Base-by-base conservation (phyloP, 2,329 filamentous ascomycete genomes). In the Juglanconis sp. region DNA sequence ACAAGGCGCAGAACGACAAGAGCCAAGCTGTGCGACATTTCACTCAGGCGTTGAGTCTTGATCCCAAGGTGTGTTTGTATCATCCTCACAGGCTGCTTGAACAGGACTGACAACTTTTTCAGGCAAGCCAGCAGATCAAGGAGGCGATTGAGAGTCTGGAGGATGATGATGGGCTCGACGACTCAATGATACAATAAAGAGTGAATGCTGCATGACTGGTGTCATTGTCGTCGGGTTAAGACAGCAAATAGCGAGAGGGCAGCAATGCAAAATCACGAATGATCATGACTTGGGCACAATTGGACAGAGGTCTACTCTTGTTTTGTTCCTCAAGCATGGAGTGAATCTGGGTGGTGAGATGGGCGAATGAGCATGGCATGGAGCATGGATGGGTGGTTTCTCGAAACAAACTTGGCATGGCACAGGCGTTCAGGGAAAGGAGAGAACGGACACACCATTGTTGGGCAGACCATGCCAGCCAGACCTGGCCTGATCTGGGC, bases 61-160 rank as follows among this genome's bases (percentile, higher is more conserved):
- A 99, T 79, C 95, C 94, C 35, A 98, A 98, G 87, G 94, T 96
- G 80, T 71, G 81, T 72, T 17, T 8, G 10, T 3, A 49, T 52
- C 50, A 62, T 47, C 34, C 38, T 47, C 48, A 34, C 17, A 15
- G 1, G 3, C 34, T 30, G 8, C 2, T 36, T 50, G 46, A 30
- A 15, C n/a, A 24, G 7, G 10, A 34, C 40, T 35, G 36, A 57
- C 61, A 57, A 57, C 32, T 31, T 6, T 17, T 57, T 13, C 66
- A 96, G 93, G 92, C 94, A 68, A 92, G 91, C 65, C 89, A 91
- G 64, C 89, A 92, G 73, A 97, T 99, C 75, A 99, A 98, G 76
- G 92, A 96, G 72, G 92, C 92, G 17, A 97, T 99, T 77, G 94
- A 98, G 78, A 89, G 88, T 68, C 83, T 98, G 60, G 92, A 96